Percentiles rank a stretch among this genome's conserved stretches.
Conservation (phyloP, 129 eudicot species). For the Chrysanthemum makinoi region DNA sequence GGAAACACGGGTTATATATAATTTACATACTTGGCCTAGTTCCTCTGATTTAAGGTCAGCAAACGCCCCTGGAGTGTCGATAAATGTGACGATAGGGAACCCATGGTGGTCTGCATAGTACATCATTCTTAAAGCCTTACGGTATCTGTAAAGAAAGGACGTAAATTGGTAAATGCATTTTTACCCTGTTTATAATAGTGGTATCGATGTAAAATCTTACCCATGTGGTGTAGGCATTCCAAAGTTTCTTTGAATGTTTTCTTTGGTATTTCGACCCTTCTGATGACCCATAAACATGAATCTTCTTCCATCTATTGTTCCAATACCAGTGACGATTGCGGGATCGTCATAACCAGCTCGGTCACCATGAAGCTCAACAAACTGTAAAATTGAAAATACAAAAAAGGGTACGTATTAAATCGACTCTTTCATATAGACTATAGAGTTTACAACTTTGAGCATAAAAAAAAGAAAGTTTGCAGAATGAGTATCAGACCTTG, state of each 20-base stretch:
- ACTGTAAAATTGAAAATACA: slow-evolving; percentile 39
- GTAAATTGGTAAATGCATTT: not conserved
- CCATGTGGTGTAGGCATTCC: slow-evolving; percentile 99
- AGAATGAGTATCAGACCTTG: slow-evolving; percentile 43
- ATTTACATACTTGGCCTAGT: slow-evolving; percentile 74
- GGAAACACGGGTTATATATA: not conserved
- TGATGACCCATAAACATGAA: slow-evolving; percentile 96
- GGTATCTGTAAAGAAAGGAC: slow-evolving; percentile 41
- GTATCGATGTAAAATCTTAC: slow-evolving; percentile 35
- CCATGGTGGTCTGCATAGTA: slow-evolving; percentile 96
- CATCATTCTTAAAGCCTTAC: slow-evolving; percentile 89
- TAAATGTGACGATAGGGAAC: slow-evolving; percentile 82
- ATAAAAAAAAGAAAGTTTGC: not conserved
- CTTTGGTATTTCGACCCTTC: slow-evolving; percentile 92
- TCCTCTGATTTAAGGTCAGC: slow-evolving; percentile 86
- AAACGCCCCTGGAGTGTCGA: slow-evolving; percentile 97
- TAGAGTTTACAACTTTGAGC: not conserved
- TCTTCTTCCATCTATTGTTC: slow-evolving; percentile 72
- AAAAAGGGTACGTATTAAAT: not conserved
- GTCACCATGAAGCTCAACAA: slow-evolving; percentile 96
- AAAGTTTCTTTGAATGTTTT: slow-evolving; percentile 83
- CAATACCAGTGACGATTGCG: slow-evolving; percentile 81
- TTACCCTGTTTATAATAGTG: not conserved
- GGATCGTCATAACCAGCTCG: slow-evolving; percentile 85
- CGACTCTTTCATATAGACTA: not conserved